Base-by-base conservation (phyloP, 2,329 filamentous ascomycete species). In the Pochonia chlamydosporia region DNA sequence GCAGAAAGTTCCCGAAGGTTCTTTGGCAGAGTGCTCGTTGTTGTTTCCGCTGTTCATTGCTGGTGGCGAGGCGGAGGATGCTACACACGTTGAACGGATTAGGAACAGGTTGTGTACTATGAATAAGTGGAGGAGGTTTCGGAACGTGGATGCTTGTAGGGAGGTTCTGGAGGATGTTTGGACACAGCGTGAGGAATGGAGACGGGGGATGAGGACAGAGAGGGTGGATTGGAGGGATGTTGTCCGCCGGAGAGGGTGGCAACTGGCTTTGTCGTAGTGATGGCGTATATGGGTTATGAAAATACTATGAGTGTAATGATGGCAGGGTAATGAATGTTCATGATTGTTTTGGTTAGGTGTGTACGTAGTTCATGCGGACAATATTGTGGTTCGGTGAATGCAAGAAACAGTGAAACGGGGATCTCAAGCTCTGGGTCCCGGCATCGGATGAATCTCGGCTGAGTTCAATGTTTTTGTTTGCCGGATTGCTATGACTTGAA, bases 41-140 rank as follows among this genome's bases (percentile, higher is more conserved):
- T 18, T 54, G 3, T 52, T 54, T 18, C 52, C 52, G 3, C 31
- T 54, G 2, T 52, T 54, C 24, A 46, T 54, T 3, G 52, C 52
- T 2, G 52, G 52, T 11, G 50, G 50, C 23, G 50, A 54, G n/a
- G 48, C 52, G 1, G 40, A 49, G 14, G 40, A 50, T n/a, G 39
- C 45, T 3, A 18, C 16, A 2, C 30, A 49, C 14, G 45, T 54
- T 14, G 43, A 46, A 18, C n/a, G 25, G 23, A 40, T 49, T 11
- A 37, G 42, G 11, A 31, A 25, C 41, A 43, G 40, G 43, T 23
- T 51, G 21, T 20, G 10, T 18, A 33, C 14, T 4, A 47, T 52
- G 14, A 45, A 46, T 8, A 25, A 43, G 26, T 39, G 46, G 46
- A 35, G 49, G 20, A 46, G 24, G 21, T 51, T 51, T n/a, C 42